These are phyloP conservation scores for Aspergillus puulaauensis DNA, from an alignment of 2,329 filamentous ascomycete genomes.

Conservation along the genomic window DNA sequence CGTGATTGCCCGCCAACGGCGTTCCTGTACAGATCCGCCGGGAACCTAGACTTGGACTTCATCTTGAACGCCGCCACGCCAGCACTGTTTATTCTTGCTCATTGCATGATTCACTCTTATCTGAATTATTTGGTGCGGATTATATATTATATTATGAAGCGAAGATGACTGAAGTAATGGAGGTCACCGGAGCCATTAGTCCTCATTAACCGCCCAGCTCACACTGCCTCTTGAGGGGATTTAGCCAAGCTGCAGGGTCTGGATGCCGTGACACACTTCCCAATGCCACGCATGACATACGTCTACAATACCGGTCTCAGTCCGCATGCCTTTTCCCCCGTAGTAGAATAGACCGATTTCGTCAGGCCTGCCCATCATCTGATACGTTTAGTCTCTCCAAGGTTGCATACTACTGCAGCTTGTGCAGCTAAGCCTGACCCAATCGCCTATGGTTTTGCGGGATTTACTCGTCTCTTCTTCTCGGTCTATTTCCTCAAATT, in stretches of 20 bases:
- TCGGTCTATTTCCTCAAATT: not conserved
- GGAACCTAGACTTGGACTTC: not conserved
- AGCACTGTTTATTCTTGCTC: not conserved
- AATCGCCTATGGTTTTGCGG: conserved; percentile 1
- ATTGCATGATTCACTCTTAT: not conserved
- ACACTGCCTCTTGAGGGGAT: not conserved
- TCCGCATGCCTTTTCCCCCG: not conserved
- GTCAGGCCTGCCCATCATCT: conserved; percentile 20
- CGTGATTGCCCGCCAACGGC: conserved; percentile 6
- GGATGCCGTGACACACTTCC: not conserved
- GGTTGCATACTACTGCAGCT: conserved; percentile 4
- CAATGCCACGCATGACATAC: not conserved
- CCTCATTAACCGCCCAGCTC: not conserved
- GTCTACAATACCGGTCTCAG: not conserved
- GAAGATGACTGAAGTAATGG: not conserved
- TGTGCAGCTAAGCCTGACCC: conserved; percentile 2
- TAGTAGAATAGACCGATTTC: not conserved
- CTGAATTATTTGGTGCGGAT: not conserved
- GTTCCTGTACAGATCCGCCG: not conserved
- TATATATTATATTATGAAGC: not conserved
- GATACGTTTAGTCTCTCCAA: conserved; percentile 20
- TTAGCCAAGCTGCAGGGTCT: conserved; percentile 2
- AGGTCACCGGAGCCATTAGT: not conserved
- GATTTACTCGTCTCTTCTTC: not conserved
- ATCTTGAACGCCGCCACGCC: not conserved